Evolutionary conservation across 148 eudicot species (phyloP), one percentile per base, ranked within the genome.

Genomic region (Gaultheria prostrata): DNA sequence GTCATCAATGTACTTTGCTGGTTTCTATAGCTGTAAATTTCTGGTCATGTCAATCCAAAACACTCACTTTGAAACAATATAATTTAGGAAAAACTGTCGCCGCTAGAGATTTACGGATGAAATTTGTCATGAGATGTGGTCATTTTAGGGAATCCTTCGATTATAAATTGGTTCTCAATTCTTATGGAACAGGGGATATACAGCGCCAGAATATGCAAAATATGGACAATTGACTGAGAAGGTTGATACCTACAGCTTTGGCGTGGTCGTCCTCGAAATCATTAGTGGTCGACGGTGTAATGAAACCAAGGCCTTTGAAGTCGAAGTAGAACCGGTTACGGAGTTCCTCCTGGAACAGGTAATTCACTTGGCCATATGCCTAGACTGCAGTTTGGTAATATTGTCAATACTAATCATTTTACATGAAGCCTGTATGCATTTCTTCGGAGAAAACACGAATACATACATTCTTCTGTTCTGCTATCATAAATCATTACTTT

Each of bases 151-250:
- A 8, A 65, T 65, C 2, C 48, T 32, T 71, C 57, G 14, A 21
- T 76, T 18, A 15, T 49, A 49, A 26, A 18, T 59, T 4, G 7
- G 3, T 76, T n/a, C 35, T 69, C 13, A 67, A 67, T 67, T 67
- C 18, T 81, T 13, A 0, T 69, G 39, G 26, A 46, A 56, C 85
- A 87, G 91, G 84, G 91, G 91, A 10, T 89, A 89, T 15, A 88
- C 90, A 3, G 85, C 90, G 8, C 92, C 90, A n/a, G 90, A 88
- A 51, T 89, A 89, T 78, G 92, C 92, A 33, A 49, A 88, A 43
- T 87, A 90, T 70, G 92, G 92, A 18, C 90, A 88, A 45, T 78
- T 88, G 59, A 80, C 92, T 8, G 92, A 88, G 87, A 90, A 88
- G 84, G 90, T 88, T 35, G 91, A 90, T 43, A 85, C 89, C 35